A percentile compares a stretch with the other conserved stretches of the same genome.
Evolutionary conservation across 2,329 filamentous ascomycete species (phyloP).

Genomic region (Botrytis cinerea): DNA sequence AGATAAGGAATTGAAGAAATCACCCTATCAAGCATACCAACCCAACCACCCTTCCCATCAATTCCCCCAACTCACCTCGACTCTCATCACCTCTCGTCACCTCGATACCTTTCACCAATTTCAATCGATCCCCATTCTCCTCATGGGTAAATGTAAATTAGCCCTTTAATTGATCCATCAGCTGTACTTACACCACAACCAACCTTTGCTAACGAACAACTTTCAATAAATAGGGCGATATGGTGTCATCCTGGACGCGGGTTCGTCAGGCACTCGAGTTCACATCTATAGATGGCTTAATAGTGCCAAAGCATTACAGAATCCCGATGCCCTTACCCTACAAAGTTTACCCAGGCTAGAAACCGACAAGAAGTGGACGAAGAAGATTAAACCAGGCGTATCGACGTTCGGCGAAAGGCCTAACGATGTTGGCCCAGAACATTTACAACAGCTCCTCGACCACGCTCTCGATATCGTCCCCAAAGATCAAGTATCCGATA

Average conservation of each 20-base stretch:
- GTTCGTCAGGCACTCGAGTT: conserved; percentile 92
- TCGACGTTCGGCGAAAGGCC: conserved; percentile 84
- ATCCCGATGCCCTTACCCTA: conserved; percentile 60
- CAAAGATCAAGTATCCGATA: conserved; percentile 72
- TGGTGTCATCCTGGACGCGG: conserved; percentile 95
- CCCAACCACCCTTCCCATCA: background rate
- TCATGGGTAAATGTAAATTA: conserved; percentile 25
- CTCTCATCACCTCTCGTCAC: background rate
- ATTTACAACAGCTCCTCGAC: conserved; percentile 76
- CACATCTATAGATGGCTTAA: conserved; percentile 96
- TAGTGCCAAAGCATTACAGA: conserved; percentile 63
- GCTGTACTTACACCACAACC: background rate
- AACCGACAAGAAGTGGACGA: conserved; percentile 83
- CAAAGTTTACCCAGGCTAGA: conserved; percentile 75
- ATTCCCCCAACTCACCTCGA: background rate
- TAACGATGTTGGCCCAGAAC: conserved; percentile 74
- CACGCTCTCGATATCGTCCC: conserved; percentile 82
- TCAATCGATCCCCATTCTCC: background rate
- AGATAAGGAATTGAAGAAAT: background rate
- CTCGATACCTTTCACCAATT: background rate
- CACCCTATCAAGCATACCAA: background rate
- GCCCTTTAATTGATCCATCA: background rate
- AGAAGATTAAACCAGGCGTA: conserved; percentile 91
- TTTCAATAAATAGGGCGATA: conserved; percentile 55
- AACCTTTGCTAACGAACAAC: background rate